Evolutionary conservation across 768 basidiomycete genomes (phyloP), one percentile per base, ranked within the genome.

Genomic region (Lyophyllum semitale): DNA sequence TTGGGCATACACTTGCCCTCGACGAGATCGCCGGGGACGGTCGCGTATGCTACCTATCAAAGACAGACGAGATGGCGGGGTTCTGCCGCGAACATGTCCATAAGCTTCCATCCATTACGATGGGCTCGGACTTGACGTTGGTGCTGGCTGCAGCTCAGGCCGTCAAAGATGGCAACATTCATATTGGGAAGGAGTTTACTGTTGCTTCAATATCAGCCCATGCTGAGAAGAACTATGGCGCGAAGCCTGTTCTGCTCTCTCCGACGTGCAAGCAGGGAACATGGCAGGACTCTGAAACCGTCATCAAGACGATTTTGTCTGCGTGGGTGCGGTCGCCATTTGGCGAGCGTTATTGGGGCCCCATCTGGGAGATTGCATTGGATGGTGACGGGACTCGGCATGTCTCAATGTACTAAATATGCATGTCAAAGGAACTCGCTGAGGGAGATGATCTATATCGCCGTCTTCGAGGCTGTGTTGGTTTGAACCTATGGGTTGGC

Each of bases 161-260:
- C 6, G 59, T 69, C 1, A 43, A 41, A 0, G 59, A 62, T 2
- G 62, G 59, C 0, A 55, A 49, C 11, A 54, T 71, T 6, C 68
- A 71, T 51, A 54, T 70, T 43, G 71, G 62, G 4, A 45, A 68
- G 46, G 70, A 73, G 52, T 54, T 62, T 13, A 62, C 66, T 46
- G 68, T 73, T 5, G 62, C 61, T 12, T 66, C 68, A 3, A 51
- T 69, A 27, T 53, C 61, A 0, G 55, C 59, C 38, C 59, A 65
- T 59, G 62, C 59, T 35, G 52, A 60, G 25, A 55, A 18, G 1
- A 51, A 53, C 25, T 66, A 66, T 33, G 59, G 61, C 13, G 64
- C 66, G 1, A 56, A 48, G 48, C 64, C 63, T 26, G 61, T 63
- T 0, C 44, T 66, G 18, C 40, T 68, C 15, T 48, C 59, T 7